A percentile compares a stretch with the other conserved stretches of the same genome.
phyloP scores from a whole-genome alignment of 2,329 filamentous ascomycete species.

The Talaromyces marneffei region DNA sequence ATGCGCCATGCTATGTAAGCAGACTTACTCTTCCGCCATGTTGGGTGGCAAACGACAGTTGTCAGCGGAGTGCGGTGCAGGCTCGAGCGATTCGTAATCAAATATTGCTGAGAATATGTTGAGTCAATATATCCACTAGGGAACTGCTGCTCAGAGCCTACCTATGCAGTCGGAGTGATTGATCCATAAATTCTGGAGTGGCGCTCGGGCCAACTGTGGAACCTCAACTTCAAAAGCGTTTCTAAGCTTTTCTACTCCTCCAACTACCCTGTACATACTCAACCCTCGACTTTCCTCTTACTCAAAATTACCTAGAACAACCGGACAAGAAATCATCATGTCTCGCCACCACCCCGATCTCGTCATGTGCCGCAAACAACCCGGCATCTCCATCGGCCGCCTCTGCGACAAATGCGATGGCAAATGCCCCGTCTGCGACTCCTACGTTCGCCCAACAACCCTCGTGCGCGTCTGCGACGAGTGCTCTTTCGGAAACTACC shows the following conservation, averaged over 20 bases:
- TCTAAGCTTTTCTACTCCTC: background rate
- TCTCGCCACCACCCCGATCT: conserved; percentile 96
- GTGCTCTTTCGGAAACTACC: conserved; percentile 98
- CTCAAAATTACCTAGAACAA: no score
- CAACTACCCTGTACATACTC: background rate
- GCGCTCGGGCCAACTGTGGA: conserved; percentile 13
- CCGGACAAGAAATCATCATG: conserved; percentile 51
- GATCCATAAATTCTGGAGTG: conserved; percentile 6
- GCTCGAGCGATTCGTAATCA: no score
- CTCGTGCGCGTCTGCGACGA: conserved; percentile 98
- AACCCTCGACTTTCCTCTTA: background rate
- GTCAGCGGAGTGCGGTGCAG: background rate
- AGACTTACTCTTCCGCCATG: conserved; percentile 25
- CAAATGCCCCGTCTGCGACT: conserved; percentile 98
- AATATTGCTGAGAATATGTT: background rate
- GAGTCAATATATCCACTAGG: no score
- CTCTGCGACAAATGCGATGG: conserved; percentile 99
- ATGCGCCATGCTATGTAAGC: background rate
- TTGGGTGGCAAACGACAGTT: background rate
- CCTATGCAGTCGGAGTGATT: background rate
- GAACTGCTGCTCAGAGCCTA: no score
- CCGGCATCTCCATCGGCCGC: conserved; percentile 94
- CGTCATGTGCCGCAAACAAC: conserved; percentile 98
- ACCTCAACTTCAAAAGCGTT: background rate
- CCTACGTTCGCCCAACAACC: conserved; percentile 95